Conservation (phyloP, 176 grass and related monocot species). For the Oryza glaberrima region DNA sequence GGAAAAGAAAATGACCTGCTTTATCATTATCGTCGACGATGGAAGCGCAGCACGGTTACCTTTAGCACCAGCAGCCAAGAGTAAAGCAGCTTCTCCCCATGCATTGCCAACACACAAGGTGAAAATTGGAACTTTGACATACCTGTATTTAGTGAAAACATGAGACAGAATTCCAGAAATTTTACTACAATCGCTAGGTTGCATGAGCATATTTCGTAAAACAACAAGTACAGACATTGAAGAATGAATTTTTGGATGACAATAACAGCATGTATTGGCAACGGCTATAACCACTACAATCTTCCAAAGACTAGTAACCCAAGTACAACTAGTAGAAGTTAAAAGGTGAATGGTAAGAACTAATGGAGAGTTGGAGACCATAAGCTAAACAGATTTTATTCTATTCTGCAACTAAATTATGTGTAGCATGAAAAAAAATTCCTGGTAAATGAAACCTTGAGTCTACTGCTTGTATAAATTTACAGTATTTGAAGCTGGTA, state of each 20-base stretch:
- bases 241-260: neutral
- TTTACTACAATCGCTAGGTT: neutral
- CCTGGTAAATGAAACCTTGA: neutral
- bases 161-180: conserved; percentile 21
- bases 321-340: neutral
- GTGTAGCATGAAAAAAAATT: neutral
- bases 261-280: conserved; percentile 13
- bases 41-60: conserved; percentile 91
- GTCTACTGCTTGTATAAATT: neutral
- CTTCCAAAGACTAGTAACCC: neutral
- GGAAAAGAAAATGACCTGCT: conserved; percentile 68
- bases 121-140: conserved; percentile 85
- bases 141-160: conserved; percentile 47
- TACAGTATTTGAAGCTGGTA: neutral
- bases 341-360: neutral
- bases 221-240: neutral
- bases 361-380: neutral
- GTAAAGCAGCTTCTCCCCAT: conserved; percentile 90
- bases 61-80: conserved; percentile 90
- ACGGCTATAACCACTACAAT: neutral
- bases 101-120: conserved; percentile 96
- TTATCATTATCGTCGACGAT: conserved; percentile 97
- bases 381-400: neutral
- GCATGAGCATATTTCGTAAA: neutral
- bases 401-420: neutral